Base-by-base conservation (phyloP, 495 filamentous ascomycete genomes). In the Penicillium silybi region DNA sequence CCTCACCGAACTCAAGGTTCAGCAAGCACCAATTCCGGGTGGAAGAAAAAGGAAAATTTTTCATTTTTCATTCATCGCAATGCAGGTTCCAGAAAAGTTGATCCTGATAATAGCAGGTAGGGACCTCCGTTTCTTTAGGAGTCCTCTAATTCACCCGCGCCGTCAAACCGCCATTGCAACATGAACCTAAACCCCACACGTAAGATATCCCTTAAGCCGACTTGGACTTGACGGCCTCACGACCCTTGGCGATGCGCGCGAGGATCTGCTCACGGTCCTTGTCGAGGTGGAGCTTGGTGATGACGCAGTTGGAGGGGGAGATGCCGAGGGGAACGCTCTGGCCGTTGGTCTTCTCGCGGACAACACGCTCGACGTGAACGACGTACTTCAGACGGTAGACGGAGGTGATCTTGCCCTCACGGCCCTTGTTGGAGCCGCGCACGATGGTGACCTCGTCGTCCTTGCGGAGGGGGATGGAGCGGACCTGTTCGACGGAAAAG, bases 321-420 rank as follows among this genome's bases (percentile, higher is more conserved):
- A 97, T 85, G 68, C 86, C 87, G 69, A 96, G 75, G 53, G 90
- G 90, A 15, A 96, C 90, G 63, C 80, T 85, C 80, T 93, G 89
- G 69, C 92, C 91, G 72, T 88, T 92, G 68, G 82, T 85, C 85
- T 97, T 97, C 74, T 98, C 93, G 68, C 89, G 86, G 69, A 82
- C 81, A 65, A 98, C 83, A 56, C 90, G 87, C 84, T 96, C 90
- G 70, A 95, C 74, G 79, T 96, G 90, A 70, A 97, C 82, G 68
- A 86, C 79, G 77, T 89, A 98, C 80, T 97, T 97, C 64, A 96
- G 88, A 76, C 93, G 92, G 88, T 99, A 97, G 69, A 96, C 90
- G 63, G 85, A 85, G 65, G 84, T 90, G 76, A 98, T 81, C 78
- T 95, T 67, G 78, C 92, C 92, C 75, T 96, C 91, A 62, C 90